A percentile compares a stretch with the other conserved stretches of the same genome.
These are phyloP conservation scores for Naganishia friedmannii DNA, from an alignment of 768 basidiomycete genomes.

Conservation along the genomic window DNA sequence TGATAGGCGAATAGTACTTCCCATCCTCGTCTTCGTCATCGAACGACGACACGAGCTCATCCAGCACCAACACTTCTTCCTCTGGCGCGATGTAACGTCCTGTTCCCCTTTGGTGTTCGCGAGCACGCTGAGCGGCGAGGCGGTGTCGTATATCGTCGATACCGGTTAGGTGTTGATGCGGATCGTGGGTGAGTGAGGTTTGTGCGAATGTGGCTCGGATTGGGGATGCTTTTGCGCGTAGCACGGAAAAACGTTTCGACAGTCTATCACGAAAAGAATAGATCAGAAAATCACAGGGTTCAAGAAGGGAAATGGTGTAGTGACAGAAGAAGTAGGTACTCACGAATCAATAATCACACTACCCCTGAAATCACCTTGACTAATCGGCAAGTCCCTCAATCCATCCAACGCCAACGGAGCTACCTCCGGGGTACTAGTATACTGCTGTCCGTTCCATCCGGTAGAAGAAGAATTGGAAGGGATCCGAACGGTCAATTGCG, in stretches of 20 bases:
- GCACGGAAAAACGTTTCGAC: slow-evolving; percentile 27
- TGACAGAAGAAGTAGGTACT: neutral
- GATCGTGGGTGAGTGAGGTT: neutral
- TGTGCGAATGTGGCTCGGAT: neutral
- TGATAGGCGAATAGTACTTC: neutral
- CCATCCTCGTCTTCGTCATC: neutral
- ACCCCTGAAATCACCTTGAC: slow-evolving; percentile 22
- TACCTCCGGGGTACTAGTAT: neutral
- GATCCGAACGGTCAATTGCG: neutral
- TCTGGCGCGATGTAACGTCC: slow-evolving; percentile 13
- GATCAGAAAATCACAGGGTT: neutral
- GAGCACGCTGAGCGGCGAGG: slow-evolving; percentile 14
- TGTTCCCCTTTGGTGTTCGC: neutral
- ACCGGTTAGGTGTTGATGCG: neutral
- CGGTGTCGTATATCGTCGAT: slow-evolving; percentile 20
- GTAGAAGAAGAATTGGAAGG: neutral
- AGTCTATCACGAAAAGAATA: neutral
- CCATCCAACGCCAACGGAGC: neutral
- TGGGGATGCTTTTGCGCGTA: slow-evolving; percentile 19
- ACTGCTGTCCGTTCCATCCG: neutral
- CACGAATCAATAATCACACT: slow-evolving; percentile 23
- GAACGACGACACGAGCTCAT: slow-evolving; percentile 3
- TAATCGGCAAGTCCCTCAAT: slow-evolving; percentile 12
- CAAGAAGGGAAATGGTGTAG: neutral
- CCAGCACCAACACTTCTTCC: slow-evolving; percentile 20